Evolutionary conservation across 2,329 filamentous ascomycete genomes (phyloP), one percentile per base, ranked within the genome.

Genomic region (Fusarium sp.): DNA sequence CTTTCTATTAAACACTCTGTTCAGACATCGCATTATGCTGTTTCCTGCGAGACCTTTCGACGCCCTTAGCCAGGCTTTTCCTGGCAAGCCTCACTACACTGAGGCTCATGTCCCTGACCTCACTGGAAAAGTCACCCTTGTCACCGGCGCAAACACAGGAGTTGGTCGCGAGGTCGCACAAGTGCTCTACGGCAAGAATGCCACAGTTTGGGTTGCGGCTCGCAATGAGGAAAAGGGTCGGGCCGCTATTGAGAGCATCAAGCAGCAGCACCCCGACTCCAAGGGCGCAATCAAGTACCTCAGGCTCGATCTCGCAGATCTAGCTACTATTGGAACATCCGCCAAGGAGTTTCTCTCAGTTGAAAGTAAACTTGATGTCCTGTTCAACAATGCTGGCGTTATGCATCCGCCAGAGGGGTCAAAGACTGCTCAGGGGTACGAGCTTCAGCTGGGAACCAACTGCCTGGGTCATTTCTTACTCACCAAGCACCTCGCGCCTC

Each of bases 41-140:
- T 36, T 63, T 5, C 41, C 55, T 43, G 43, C 58, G 17, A 57
- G 42, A 6, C 61, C 61, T 15, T 25, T 61, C 21, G 14, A 69
- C 19, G 47, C 53, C 33, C 37, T 70, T 13, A 56, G 52, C 31
- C 67, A 70, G 47, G 57, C 53, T 2, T 69, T 68, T 10, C 69
- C 70, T 5, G 59, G 66, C 2, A 68, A 63, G 23, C 69, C 70
- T 9, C 39, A 51, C 21, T 69, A 69, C 45, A 71, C 61, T 2
- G 70, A 71, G 35, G 21, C 93, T 72, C 90, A 96, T 69, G 83
- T 96, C 23, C 90, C 92, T 0, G 70, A 71, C 36, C 68, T 70
- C 27, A 63, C 63, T 4, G 60, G 52, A 15, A 69, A 66, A 89
- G 88, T 90, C 31, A 80, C 77, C 72, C 77, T 87, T 56, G 79